phyloP scores from a whole-genome alignment of 2,329 filamentous ascomycete genomes.

The Microsporum canis region DNA sequence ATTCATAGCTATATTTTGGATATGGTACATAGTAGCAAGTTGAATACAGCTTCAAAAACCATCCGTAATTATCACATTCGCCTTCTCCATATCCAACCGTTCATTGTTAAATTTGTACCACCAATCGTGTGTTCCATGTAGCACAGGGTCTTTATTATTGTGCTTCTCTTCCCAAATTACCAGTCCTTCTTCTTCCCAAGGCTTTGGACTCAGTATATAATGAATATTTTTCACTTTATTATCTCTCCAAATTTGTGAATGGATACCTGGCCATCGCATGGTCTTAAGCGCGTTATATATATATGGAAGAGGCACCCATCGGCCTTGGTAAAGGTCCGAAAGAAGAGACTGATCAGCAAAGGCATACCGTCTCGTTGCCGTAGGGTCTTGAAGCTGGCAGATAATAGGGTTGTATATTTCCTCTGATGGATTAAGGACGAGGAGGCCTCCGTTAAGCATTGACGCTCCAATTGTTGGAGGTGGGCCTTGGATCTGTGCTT shows the following conservation, averaged over 20 bases:
- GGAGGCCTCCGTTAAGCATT: conserved; percentile 51
- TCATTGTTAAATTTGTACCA: conserved; percentile 46
- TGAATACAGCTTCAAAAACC: conserved; percentile 32
- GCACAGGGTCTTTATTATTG: conserved; percentile 11
- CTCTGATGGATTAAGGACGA: conserved; percentile 49
- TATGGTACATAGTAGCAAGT: neutral
- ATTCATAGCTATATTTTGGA: too few species aligned
- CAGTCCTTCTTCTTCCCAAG: conserved; percentile 45
- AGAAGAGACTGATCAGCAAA: conserved; percentile 51
- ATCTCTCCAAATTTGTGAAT: conserved; percentile 50
- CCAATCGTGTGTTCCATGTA: conserved; percentile 45
- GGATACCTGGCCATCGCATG: conserved; percentile 45
- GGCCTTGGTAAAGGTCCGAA: conserved; percentile 45
- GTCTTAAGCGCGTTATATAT: conserved; percentile 53
- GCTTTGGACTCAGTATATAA: conserved; percentile 51
- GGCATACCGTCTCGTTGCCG: conserved; percentile 41
- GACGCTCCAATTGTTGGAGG: conserved; percentile 41
- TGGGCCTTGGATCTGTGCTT: conserved; percentile 43
- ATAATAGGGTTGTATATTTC: conserved; percentile 43
- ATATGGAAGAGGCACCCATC: conserved; percentile 50
- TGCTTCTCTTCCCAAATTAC: neutral
- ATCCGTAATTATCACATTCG: conserved; percentile 35
- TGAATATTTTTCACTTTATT: conserved; percentile 52
- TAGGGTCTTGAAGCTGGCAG: conserved; percentile 35
- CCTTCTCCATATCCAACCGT: conserved; percentile 39